Evolutionary conservation across 805 yeast species (phyloP).

Genomic region (Saccharomycopsis amapae): DNA sequence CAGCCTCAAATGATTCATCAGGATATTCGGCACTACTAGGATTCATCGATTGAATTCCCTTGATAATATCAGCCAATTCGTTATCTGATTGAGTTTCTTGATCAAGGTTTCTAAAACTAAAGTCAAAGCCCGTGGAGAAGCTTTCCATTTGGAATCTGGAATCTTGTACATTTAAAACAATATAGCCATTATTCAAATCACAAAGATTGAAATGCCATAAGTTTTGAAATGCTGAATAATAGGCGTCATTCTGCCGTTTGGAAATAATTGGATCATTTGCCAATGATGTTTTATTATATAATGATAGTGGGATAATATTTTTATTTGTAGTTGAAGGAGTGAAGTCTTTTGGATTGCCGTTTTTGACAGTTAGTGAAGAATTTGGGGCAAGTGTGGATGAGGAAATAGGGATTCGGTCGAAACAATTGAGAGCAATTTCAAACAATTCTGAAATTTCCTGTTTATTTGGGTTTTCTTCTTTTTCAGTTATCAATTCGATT

Average conservation of each 20-base stretch:
- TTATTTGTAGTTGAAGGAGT: slow-evolving; percentile 23
- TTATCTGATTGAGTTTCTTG: background rate
- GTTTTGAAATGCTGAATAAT: slow-evolving; percentile 59
- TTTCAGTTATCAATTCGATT: slow-evolving; percentile 36
- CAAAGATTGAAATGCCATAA: slow-evolving; percentile 75
- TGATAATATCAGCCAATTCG: background rate
- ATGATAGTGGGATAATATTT: slow-evolving; percentile 36
- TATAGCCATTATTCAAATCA: slow-evolving; percentile 47
- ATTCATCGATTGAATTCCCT: background rate
- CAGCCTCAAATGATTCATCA: slow-evolving; percentile 5
- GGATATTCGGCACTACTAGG: background rate
- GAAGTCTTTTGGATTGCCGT: slow-evolving; percentile 9
- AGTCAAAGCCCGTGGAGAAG: slow-evolving; percentile 56
- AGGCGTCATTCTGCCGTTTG: slow-evolving; percentile 49
- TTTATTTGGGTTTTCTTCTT: slow-evolving; percentile 27
- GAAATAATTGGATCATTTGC: slow-evolving; percentile 37
- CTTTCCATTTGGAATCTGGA: slow-evolving; percentile 48
- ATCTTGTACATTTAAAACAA: slow-evolving; percentile 36
- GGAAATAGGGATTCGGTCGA: slow-evolving; percentile 55
- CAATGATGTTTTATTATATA: slow-evolving; percentile 32
- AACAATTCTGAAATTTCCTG: slow-evolving; percentile 39
- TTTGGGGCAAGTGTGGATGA: slow-evolving; percentile 26
- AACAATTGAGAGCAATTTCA: slow-evolving; percentile 50
- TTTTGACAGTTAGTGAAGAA: slow-evolving; percentile 24
- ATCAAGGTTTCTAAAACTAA: slow-evolving; percentile 36